Conservation (phyloP, 441 rosid genomes). For the Manihot esculenta region DNA sequence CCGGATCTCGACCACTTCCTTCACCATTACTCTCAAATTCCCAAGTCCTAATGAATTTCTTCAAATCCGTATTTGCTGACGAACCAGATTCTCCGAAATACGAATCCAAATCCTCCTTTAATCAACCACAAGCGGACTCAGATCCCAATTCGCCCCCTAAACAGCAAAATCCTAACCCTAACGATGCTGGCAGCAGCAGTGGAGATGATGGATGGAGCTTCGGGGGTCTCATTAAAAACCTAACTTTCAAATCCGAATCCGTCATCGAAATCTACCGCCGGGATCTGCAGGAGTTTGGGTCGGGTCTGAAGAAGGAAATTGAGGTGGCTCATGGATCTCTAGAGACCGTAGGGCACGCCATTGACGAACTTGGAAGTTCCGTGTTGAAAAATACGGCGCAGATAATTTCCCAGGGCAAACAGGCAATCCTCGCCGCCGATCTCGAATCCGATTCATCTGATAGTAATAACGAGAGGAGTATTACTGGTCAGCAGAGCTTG, state of each 20-base stretch:
- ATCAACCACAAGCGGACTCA: background rate
- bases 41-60: constrained; percentile 52
- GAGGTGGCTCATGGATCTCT: constrained; percentile 88
- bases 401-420: constrained; percentile 84
- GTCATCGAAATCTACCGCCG: constrained; percentile 75
- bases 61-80: constrained; percentile 65
- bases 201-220: constrained; percentile 57
- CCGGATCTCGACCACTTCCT: background rate
- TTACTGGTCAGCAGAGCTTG: background rate
- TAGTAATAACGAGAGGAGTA: constrained; percentile 8
- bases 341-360: constrained; percentile 55
- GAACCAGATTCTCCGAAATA: constrained; percentile 30
- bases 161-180: background rate
- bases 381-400: constrained; percentile 81
- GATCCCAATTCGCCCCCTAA: background rate
- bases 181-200: background rate
- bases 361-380: constrained; percentile 68
- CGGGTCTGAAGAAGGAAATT: constrained; percentile 80
- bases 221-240: constrained; percentile 61
- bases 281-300: constrained; percentile 79
- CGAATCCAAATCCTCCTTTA: constrained; percentile 35
- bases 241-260: constrained; percentile 66
- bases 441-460: constrained; percentile 54
- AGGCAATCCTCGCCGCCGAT: constrained; percentile 63
- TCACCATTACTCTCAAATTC: too few relatives aligned